Conservation (phyloP, 441 rosid species). For the Capsella rubella region DNA sequence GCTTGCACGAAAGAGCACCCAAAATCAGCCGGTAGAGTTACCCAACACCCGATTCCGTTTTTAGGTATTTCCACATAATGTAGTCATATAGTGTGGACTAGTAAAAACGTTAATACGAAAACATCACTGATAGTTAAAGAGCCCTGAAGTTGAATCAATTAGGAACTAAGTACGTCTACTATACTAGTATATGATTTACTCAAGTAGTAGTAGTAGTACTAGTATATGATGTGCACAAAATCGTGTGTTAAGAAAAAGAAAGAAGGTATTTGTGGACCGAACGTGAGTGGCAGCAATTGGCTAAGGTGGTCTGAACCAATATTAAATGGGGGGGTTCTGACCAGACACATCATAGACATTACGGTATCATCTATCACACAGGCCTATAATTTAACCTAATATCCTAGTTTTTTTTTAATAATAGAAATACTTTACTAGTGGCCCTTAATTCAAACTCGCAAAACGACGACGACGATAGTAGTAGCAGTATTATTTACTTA, state of each 20-base stretch:
- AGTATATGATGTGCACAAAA: background rate
- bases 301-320: slow-evolving; percentile 38
- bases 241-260: background rate
- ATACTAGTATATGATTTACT: background rate
- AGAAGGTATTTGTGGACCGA: background rate
- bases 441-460: slow-evolving; percentile 17
- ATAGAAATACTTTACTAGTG: too few species aligned
- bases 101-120: background rate
- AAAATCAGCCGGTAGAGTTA: too few species aligned
- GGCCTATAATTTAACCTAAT: slow-evolving; percentile 37
- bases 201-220: background rate
- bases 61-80: background rate
- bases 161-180: background rate
- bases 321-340: slow-evolving; percentile 42
- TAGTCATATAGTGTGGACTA: background rate
- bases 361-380: slow-evolving; percentile 37
- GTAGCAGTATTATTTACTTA: too few species aligned
- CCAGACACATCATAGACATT: slow-evolving; percentile 50
- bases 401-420: background rate
- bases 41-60: too few species aligned
- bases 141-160: too few species aligned
- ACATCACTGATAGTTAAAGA: background rate
- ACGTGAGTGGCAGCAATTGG: slow-evolving; percentile 26
- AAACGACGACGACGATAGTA: slow-evolving; percentile 19
- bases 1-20: too few species aligned